Conservation (phyloP, 192 early-diverging fungal genomes). For the Podila epicladia region DNA sequence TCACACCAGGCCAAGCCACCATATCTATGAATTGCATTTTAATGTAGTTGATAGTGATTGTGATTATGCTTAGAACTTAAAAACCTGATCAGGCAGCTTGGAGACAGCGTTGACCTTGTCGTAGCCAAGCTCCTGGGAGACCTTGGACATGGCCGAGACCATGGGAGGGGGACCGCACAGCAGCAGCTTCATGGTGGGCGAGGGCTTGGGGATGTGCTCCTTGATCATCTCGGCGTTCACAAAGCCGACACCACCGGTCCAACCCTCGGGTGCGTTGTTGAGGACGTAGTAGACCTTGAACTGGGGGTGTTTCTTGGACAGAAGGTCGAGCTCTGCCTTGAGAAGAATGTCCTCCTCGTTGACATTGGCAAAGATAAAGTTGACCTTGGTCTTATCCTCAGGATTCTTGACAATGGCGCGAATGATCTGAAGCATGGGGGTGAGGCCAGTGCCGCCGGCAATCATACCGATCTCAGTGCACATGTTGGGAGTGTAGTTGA, state of each 20-base stretch:
- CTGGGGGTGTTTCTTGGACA: conserved; percentile 77
- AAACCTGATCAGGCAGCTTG: conserved; percentile 87
- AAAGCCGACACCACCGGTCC: conserved; percentile 89
- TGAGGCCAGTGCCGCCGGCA: conserved; percentile 96
- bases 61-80: conserved; percentile 79
- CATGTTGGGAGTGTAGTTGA: conserved; percentile 88
- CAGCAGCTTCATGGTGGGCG: conserved; percentile 85
- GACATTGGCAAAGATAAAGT: conserved; percentile 94
- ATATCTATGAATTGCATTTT: not conserved
- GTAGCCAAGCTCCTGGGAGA: conserved; percentile 80
- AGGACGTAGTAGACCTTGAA: conserved; percentile 87
- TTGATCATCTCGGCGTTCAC: conserved; percentile 86
- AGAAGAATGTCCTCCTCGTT: conserved; percentile 90
- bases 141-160: conserved; percentile 81
- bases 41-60: not conserved
- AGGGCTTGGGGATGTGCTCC: conserved; percentile 74
- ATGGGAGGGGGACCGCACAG: conserved; percentile 94
- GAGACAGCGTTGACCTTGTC: conserved; percentile 79
- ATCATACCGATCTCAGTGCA: conserved; percentile 87
- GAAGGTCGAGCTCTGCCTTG: conserved; percentile 80
- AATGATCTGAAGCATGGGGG: conserved; percentile 96
- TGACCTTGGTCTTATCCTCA: conserved; percentile 85
- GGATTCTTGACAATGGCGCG: conserved; percentile 87
- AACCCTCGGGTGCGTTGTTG: conserved; percentile 80
- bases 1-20: too few species aligned